Evolutionary conservation across 202 grass and related monocot species (phyloP).

Genomic region (Saccharum hybrid): DNA sequence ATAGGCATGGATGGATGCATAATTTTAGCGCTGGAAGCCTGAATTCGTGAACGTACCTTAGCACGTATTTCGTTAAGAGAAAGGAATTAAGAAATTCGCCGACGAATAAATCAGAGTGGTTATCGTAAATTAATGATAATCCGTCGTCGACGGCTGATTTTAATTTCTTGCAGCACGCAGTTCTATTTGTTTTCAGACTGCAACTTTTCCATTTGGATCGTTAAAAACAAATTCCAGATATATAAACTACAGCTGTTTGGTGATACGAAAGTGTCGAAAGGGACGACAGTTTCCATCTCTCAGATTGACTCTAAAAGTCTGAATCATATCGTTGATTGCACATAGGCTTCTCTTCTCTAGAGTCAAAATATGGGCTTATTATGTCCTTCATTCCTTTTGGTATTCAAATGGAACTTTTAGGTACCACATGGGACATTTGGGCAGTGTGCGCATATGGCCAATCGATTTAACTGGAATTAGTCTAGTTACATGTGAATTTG

Average conservation of each 20-base stretch:
- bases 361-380: neutral
- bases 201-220: too few relatives aligned
- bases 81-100: neutral
- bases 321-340: neutral
- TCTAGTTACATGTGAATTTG: neutral
- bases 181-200: too few relatives aligned
- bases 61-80: too few relatives aligned
- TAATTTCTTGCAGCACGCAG: too few relatives aligned
- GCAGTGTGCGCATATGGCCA: neutral
- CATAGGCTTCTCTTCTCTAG: neutral
- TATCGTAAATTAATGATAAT: neutral
- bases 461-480: neutral
- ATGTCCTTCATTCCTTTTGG: neutral
- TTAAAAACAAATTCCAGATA: too few relatives aligned
- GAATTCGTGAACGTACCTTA: too few relatives aligned
- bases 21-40: too few relatives aligned
- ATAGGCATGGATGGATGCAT: too few relatives aligned
- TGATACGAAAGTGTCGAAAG: constrained; percentile 7
- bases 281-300: neutral
- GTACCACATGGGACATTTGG: neutral
- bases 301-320: neutral
- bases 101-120: neutral
- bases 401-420: constrained; percentile 1
- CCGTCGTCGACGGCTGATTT: too few relatives aligned
- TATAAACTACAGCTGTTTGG: neutral